Evolutionary conservation across 305 asterid genomes (phyloP).

Genomic region (Stenogyne calaminthoides): DNA sequence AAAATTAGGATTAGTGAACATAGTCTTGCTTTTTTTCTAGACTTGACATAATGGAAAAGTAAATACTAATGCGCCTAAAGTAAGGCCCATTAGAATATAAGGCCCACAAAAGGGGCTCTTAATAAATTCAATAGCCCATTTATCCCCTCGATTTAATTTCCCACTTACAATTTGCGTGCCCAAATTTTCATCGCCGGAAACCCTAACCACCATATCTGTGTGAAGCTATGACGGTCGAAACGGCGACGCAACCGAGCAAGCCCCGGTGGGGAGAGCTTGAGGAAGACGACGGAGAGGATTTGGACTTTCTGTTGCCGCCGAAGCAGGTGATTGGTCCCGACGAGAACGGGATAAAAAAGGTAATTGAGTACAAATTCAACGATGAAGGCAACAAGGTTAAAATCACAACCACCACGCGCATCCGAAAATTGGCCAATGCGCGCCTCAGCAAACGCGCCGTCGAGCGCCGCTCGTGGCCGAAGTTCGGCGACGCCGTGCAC

Average conservation of each 20-base stretch:
- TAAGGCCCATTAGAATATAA: too few relatives aligned
- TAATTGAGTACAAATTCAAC: slow-evolving; percentile 52
- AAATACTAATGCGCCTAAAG: too few relatives aligned
- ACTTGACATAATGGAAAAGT: too few relatives aligned
- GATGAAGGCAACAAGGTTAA: slow-evolving; percentile 58
- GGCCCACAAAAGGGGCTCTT: background rate
- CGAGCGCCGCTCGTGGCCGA: slow-evolving; percentile 63
- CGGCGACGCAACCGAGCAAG: slow-evolving; percentile 40
- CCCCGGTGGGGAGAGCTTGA: slow-evolving; percentile 62
- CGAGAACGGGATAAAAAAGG: slow-evolving; percentile 53
- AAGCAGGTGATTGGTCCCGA: slow-evolving; percentile 61
- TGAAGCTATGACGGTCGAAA: slow-evolving; percentile 30
- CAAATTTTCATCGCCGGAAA: background rate
- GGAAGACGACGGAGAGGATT: slow-evolving; percentile 64
- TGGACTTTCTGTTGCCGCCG: slow-evolving; percentile 55
- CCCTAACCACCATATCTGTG: background rate
- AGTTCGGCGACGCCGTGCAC: slow-evolving; percentile 62
- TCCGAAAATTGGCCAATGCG: slow-evolving; percentile 57
- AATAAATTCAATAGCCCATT: background rate
- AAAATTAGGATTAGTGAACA: too few relatives aligned
- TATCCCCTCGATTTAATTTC: too few relatives aligned
- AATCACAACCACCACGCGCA: slow-evolving; percentile 59
- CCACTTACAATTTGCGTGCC: background rate
- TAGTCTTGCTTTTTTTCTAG: too few relatives aligned
- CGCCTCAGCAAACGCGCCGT: slow-evolving; percentile 62